A percentile compares a stretch with the other conserved stretches of the same genome.
These are phyloP conservation scores for Spathaspora sp. DNA, from an alignment of 805 yeast species.

Conservation along the genomic window DNA sequence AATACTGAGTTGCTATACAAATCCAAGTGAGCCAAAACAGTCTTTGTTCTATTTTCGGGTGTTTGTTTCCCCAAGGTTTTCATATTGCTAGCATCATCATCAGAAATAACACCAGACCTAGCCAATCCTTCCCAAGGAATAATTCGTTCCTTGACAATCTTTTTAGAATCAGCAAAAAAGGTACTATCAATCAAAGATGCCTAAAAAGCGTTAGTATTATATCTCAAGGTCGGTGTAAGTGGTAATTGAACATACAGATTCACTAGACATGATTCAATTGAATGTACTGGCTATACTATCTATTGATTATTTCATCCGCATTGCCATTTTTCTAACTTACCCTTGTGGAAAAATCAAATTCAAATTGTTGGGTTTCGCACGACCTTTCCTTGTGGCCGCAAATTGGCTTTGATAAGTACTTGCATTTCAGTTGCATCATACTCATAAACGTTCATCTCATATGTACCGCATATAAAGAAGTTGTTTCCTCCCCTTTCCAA, in stretches of 20 bases:
- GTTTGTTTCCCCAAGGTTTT: slow-evolving; percentile 51
- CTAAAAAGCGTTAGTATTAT: slow-evolving; percentile 11
- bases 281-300: slow-evolving; percentile 45
- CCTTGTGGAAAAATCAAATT: background rate
- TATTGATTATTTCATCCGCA: slow-evolving; percentile 18
- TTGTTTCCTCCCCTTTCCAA: no score
- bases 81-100: slow-evolving; percentile 62
- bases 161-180: slow-evolving; percentile 60
- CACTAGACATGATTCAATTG: slow-evolving; percentile 3
- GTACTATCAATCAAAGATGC: slow-evolving; percentile 57
- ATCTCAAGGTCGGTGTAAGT: background rate
- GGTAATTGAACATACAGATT: slow-evolving; percentile 2
- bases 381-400: background rate
- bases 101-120: slow-evolving; percentile 63
- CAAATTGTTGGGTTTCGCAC: background rate
- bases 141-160: slow-evolving; percentile 70
- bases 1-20: slow-evolving; percentile 54
- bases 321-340: background rate
- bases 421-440: background rate
- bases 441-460: no score
- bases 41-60: slow-evolving; percentile 36
- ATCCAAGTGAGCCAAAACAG: slow-evolving; percentile 43
- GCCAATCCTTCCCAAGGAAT: slow-evolving; percentile 92
- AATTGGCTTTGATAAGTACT: background rate
- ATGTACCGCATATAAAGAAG: no score